Base-by-base conservation (phyloP, 2,329 filamentous ascomycete species). In the Paramyrothecium sp. region DNA sequence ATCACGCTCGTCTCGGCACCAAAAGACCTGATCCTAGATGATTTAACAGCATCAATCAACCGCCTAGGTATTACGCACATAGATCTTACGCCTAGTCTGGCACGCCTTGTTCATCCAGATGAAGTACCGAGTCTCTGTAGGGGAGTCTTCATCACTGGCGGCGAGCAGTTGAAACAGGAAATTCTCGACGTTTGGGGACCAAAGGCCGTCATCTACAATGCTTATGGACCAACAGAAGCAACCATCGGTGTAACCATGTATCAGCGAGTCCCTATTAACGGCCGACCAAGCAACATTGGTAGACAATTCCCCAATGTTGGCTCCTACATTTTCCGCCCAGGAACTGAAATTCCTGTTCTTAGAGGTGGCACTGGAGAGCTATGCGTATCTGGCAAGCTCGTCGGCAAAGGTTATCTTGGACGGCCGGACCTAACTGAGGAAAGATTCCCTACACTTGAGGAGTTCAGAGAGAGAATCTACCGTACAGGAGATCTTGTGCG, bases 181-280 rank as follows among this genome's bases (percentile, higher is more conserved):
- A 96, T 97, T 51, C 78, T 97, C 2, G 89, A 96, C 65, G 83
- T 80, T 0, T 97, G 94, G 93, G 93, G 93, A 0, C 81, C 88
- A 1, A 82, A 88, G 56, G 81, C 81, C 2, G 91, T 92, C 48
- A 92, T 98, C 16, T 94, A 96, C 77, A 97, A 97, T 66, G 92
- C 92, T 3, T 92, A 97, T 62, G 93, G 93, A 0, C 94, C 93
- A 1, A 97, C 93, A 0, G 94, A 97, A 71, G 90, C 91, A 1
- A 97, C 93, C 0, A 97, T 97, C 61, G 93, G 93, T 5, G 90
- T 93, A 38, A 97, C 93, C 0, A 96, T 95, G 82, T 93, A 89
- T 64, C 88, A 88, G n/a, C 83, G 90, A 34, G 91, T 97, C 8
- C 90, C 91, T 0, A 73, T 77, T 20, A 90, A 89, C 61, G 92